Percentiles rank a stretch among this genome's conserved stretches.
Evolutionary conservation across 306 rosid species (phyloP).

Genomic region (Astragalus glycyphyllos): DNA sequence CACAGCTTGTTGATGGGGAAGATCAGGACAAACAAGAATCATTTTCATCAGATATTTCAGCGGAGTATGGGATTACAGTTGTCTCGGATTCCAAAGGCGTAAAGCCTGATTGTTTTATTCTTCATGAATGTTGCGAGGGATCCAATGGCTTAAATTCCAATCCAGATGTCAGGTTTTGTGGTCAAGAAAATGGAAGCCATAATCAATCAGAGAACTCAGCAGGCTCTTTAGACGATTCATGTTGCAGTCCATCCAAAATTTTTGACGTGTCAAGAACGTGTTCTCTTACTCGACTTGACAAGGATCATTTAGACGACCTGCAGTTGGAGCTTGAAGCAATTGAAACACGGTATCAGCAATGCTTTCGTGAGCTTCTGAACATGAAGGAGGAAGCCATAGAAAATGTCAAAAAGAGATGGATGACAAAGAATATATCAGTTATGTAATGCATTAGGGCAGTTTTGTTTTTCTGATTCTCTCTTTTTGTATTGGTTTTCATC

Average conservation of each 20-base stretch:
- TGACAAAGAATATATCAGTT: conserved; percentile 50
- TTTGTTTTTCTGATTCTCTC: background rate
- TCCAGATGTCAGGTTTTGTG: conserved; percentile 46
- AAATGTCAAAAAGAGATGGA: conserved; percentile 70
- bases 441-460: conserved; percentile 39
- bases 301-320: conserved; percentile 48
- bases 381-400: conserved; percentile 76
- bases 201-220: conserved; percentile 49
- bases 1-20: conserved; percentile 46
- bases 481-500: conserved; percentile 19
- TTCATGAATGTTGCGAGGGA: conserved; percentile 50
- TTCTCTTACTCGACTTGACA: conserved; percentile 49
- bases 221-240: conserved; percentile 42
- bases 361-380: conserved; percentile 60
- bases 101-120: conserved; percentile 41
- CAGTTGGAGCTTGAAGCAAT: conserved; percentile 76
- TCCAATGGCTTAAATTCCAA: conserved; percentile 38
- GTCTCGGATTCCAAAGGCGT: conserved; percentile 44
- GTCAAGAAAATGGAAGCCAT: conserved; percentile 40
- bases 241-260: conserved; percentile 43
- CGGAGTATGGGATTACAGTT: conserved; percentile 44
- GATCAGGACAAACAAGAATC: conserved; percentile 61
- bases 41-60: conserved; percentile 58
- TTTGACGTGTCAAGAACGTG: conserved; percentile 52
- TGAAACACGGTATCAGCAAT: conserved; percentile 57